phyloP scores from a whole-genome alignment of 2,329 filamentous ascomycete genomes.

The Aspergillus bombycis region DNA sequence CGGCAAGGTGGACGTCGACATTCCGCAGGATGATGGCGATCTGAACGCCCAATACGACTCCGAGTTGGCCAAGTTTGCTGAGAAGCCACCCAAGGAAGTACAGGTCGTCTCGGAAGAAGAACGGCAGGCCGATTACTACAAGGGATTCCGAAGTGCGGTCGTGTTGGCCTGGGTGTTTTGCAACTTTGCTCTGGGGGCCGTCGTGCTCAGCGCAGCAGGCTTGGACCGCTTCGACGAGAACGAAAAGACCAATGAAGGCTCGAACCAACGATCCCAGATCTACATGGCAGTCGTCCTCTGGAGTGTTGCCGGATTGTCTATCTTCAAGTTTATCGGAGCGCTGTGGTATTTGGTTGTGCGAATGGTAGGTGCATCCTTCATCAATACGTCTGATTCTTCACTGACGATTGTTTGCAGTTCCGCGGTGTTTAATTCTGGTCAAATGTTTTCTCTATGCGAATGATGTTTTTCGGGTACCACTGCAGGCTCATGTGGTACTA shows the following conservation, averaged over 20 bases:
- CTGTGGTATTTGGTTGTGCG: slow-evolving; percentile 91
- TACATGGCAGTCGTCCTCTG: slow-evolving; percentile 88
- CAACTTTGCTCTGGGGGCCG: slow-evolving; percentile 84
- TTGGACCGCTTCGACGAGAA: slow-evolving; percentile 66
- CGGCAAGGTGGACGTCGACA: slow-evolving; percentile 88
- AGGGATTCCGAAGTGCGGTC: slow-evolving; percentile 88
- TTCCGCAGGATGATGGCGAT: slow-evolving; percentile 87
- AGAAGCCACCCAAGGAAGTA: slow-evolving; percentile 73
- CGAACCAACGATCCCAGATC: slow-evolving; percentile 67
- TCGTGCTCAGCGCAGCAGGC: slow-evolving; percentile 85
- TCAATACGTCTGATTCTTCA: neutral
- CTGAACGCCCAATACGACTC: slow-evolving; percentile 92
- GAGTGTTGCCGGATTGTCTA: slow-evolving; percentile 81
- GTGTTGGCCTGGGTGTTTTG: slow-evolving; percentile 96
- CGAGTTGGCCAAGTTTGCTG: slow-evolving; percentile 73
- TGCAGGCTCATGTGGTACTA: slow-evolving; percentile 38
- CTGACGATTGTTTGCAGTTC: slow-evolving; percentile 49
- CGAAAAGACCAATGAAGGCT: slow-evolving; percentile 39
- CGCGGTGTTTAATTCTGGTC: slow-evolving; percentile 50
- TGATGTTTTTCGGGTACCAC: slow-evolving; percentile 27
- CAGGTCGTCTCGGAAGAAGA: slow-evolving; percentile 59
- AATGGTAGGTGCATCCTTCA: slow-evolving; percentile 65
- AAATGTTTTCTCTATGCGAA: slow-evolving; percentile 8
- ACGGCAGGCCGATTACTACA: slow-evolving; percentile 97
- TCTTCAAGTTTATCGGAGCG: slow-evolving; percentile 84